Evolutionary conservation across 345 rosid genomes (phyloP).

Genomic region (Crucihimalaya himalaica): DNA sequence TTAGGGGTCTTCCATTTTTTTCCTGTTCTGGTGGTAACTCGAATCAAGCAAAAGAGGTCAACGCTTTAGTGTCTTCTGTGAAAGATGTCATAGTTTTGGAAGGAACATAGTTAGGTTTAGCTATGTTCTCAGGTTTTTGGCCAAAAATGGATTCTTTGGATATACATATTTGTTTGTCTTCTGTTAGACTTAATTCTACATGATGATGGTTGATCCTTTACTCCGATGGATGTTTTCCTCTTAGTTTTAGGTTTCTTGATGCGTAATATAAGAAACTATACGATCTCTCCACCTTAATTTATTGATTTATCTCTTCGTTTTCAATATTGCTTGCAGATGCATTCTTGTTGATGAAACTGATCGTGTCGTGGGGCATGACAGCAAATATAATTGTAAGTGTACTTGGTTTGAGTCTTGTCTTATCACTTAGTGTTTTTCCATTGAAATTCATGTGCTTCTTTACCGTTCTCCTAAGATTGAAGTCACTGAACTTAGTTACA

Average conservation of each 20-base stretch:
- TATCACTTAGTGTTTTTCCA: neutral
- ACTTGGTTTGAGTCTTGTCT: neutral
- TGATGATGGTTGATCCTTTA: neutral
- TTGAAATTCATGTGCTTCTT: constrained; percentile 3
- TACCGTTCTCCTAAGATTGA: neutral
- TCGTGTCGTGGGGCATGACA: constrained; percentile 80
- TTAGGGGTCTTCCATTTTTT: neutral
- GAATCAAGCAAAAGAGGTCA: constrained; percentile 9
- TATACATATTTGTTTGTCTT: neutral
- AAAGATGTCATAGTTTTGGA: neutral
- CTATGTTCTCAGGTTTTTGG: constrained; percentile 3
- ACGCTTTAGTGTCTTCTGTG: constrained; percentile 1
- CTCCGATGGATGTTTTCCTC: constrained; percentile 1
- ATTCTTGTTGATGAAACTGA: constrained; percentile 93
- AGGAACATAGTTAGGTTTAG: constrained; percentile 9
- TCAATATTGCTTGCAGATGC: constrained; percentile 62
- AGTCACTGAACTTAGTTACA: neutral
- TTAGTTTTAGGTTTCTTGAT: neutral
- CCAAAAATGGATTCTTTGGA: neutral
- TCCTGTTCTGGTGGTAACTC: neutral
- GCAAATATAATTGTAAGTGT: constrained; percentile 84
- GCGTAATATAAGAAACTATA: no score
- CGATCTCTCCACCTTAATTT: neutral
- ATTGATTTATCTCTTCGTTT: constrained; percentile 3
- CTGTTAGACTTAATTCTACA: neutral